Evolutionary conservation across 805 yeast species (phyloP).

Genomic region (Metschnikowia lunata): DNA sequence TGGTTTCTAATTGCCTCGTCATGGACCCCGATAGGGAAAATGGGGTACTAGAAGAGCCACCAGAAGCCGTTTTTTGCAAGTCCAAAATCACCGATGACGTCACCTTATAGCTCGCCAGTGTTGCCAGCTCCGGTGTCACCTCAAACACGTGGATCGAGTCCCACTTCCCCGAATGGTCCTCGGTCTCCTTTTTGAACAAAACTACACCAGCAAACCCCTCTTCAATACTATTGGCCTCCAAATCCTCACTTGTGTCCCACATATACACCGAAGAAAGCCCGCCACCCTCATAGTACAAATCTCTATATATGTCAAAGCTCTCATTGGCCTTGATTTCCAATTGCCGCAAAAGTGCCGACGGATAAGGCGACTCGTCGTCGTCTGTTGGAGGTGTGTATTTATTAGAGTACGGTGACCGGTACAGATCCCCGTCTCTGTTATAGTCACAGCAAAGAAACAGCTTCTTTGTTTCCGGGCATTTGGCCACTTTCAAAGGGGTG

Average conservation of each 20-base stretch:
- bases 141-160: slow-evolving; percentile 93
- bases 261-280: slow-evolving; percentile 85
- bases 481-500: slow-evolving; percentile 60
- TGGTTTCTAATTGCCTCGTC: slow-evolving; percentile 74
- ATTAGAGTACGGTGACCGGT: slow-evolving; percentile 88
- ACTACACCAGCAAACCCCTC: slow-evolving; percentile 88
- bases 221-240: slow-evolving; percentile 30
- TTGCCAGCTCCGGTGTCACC: slow-evolving; percentile 41
- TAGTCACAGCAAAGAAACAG: slow-evolving; percentile 85
- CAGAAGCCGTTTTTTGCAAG: slow-evolving; percentile 30
- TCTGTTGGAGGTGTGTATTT: slow-evolving; percentile 50
- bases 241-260: slow-evolving; percentile 78
- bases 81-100: slow-evolving; percentile 88
- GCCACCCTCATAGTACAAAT: slow-evolving; percentile 84
- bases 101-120: slow-evolving; percentile 54
- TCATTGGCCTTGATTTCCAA: slow-evolving; percentile 82
- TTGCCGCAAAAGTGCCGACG: slow-evolving; percentile 60
- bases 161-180: slow-evolving; percentile 62
- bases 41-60: slow-evolving; percentile 9
- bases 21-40: slow-evolving; percentile 71
- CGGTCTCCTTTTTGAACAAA: slow-evolving; percentile 67
- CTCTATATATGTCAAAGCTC: slow-evolving; percentile 88
- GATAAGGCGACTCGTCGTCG: slow-evolving; percentile 60
- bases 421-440: slow-evolving; percentile 90
- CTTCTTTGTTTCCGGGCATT: slow-evolving; percentile 55